A percentile compares a stretch with the other conserved stretches of the same genome.
Conservation (phyloP, 768 basidiomycete species). For the Leccinellum luteum region DNA sequence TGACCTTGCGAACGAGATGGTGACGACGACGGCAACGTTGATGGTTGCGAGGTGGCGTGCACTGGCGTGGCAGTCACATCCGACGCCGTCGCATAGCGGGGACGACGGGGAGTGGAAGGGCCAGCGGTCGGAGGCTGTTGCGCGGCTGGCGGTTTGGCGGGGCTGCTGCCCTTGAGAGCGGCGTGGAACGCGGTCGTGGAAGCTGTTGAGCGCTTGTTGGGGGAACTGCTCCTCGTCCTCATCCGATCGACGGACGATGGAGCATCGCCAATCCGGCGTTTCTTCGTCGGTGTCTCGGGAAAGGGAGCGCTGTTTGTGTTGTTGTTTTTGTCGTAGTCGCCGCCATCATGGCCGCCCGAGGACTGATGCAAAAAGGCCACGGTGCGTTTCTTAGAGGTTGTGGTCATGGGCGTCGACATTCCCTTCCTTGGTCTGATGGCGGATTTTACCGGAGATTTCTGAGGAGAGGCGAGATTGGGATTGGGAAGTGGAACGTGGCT, state of each 20-base stretch:
- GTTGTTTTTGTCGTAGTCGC: slow-evolving; percentile 23
- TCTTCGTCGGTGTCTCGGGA: slow-evolving; percentile 45
- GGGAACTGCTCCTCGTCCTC: slow-evolving; percentile 9
- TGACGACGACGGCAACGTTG: background rate
- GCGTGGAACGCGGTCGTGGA: slow-evolving; percentile 18
- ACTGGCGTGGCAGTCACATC: slow-evolving; percentile 1
- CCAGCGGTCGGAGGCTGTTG: slow-evolving; percentile 9
- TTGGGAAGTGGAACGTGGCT: background rate
- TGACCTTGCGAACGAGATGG: slow-evolving; percentile 18
- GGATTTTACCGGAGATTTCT: slow-evolving; percentile 21
- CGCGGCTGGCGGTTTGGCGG: background rate
- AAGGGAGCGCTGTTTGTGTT: slow-evolving; percentile 14
- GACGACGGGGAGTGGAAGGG: slow-evolving; percentile 26
- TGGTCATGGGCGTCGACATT: slow-evolving; percentile 1
- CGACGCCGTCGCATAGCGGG: slow-evolving; percentile 8
- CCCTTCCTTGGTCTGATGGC: slow-evolving; percentile 8
- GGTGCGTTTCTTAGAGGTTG: slow-evolving; percentile 34
- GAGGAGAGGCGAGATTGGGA: slow-evolving; percentile 6
- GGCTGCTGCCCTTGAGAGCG: slow-evolving; percentile 11
- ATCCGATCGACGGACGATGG: slow-evolving; percentile 11
- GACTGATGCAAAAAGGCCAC: slow-evolving; percentile 15
- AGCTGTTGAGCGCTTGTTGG: slow-evolving; percentile 2
- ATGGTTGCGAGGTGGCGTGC: slow-evolving; percentile 24
- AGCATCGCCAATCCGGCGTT: slow-evolving; percentile 29
- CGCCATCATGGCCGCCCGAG: slow-evolving; percentile 16